These are phyloP conservation scores for Acrocalymma vagum DNA, from an alignment of 2,329 filamentous ascomycete species.

Conservation along the genomic window DNA sequence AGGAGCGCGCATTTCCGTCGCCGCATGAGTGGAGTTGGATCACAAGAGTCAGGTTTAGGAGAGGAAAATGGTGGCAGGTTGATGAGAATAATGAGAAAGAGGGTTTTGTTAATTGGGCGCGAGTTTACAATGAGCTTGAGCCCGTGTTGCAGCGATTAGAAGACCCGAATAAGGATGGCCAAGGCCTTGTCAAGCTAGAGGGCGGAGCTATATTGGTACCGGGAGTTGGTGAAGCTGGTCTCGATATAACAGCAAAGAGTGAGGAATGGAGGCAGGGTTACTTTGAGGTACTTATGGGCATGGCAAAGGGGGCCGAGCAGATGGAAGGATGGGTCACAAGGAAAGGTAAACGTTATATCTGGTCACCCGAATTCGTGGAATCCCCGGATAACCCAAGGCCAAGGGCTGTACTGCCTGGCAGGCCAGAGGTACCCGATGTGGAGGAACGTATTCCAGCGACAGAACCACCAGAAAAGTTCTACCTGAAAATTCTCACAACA, in stretches of 20 bases:
- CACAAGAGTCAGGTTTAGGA: constrained; percentile 73
- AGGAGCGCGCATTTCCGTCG: constrained; percentile 80
- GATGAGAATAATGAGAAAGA: constrained; percentile 66
- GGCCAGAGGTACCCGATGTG: constrained; percentile 72
- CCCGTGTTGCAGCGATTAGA: constrained; percentile 73
- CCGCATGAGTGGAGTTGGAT: constrained; percentile 82
- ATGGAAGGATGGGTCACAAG: constrained; percentile 82
- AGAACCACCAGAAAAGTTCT: constrained; percentile 74
- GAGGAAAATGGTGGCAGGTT: constrained; percentile 56
- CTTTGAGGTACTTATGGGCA: constrained; percentile 80
- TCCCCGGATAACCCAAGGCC: constrained; percentile 87
- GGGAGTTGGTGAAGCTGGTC: constrained; percentile 57
- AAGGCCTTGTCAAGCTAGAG: constrained; percentile 66
- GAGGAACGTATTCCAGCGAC: constrained; percentile 78
- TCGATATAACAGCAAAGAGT: constrained; percentile 77
- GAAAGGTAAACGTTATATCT: constrained; percentile 67
- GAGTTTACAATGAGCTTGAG: constrained; percentile 68
- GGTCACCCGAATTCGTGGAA: constrained; percentile 76
- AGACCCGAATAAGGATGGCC: constrained; percentile 72
- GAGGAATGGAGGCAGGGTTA: constrained; percentile 89
- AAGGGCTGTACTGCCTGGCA: constrained; percentile 72
- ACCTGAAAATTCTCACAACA: constrained; percentile 82
- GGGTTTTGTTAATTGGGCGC: constrained; percentile 74
- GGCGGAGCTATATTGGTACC: constrained; percentile 56
- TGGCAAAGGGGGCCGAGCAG: constrained; percentile 79